phyloP scores from a whole-genome alignment of 192 early-diverging fungal genomes.

The Backusella australiensis region DNA sequence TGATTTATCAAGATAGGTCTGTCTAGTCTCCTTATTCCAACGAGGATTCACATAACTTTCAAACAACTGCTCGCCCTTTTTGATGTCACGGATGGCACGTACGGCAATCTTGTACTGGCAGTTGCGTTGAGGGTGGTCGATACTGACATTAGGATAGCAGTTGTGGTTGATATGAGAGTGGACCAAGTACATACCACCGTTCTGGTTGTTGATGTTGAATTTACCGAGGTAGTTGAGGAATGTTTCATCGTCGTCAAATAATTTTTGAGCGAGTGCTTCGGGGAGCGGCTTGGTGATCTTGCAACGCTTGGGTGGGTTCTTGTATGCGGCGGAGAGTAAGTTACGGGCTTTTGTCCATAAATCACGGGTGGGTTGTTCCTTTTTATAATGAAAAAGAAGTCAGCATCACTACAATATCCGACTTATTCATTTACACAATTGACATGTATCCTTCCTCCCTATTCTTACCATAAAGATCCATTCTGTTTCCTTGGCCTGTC shows the following conservation, averaged over 20 bases:
- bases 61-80: slow-evolving; percentile 56
- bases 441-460: background rate
- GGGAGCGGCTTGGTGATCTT: slow-evolving; percentile 52
- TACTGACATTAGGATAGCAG: slow-evolving; percentile 51
- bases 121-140: slow-evolving; percentile 48
- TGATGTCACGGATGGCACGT: slow-evolving; percentile 51
- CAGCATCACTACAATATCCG: background rate
- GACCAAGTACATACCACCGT: slow-evolving; percentile 58
- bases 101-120: slow-evolving; percentile 52
- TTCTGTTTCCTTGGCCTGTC: slow-evolving; percentile 53
- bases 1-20: slow-evolving; percentile 48
- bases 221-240: slow-evolving; percentile 56
- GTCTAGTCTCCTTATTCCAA: slow-evolving; percentile 50
- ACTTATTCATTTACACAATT: background rate
- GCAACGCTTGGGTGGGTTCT: slow-evolving; percentile 45
- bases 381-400: background rate
- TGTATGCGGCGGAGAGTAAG: slow-evolving; percentile 43
- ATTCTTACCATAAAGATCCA: slow-evolving; percentile 52
- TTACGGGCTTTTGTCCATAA: slow-evolving; percentile 43
- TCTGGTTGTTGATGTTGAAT: slow-evolving; percentile 64
- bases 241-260: slow-evolving; percentile 51
- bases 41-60: slow-evolving; percentile 61
- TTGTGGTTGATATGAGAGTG: slow-evolving; percentile 61
- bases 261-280: slow-evolving; percentile 35
- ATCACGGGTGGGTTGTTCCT: slow-evolving; percentile 37